phyloP scores from a whole-genome alignment of 1,139 yeast species.

The Pneumocystis wakefieldiae region DNA sequence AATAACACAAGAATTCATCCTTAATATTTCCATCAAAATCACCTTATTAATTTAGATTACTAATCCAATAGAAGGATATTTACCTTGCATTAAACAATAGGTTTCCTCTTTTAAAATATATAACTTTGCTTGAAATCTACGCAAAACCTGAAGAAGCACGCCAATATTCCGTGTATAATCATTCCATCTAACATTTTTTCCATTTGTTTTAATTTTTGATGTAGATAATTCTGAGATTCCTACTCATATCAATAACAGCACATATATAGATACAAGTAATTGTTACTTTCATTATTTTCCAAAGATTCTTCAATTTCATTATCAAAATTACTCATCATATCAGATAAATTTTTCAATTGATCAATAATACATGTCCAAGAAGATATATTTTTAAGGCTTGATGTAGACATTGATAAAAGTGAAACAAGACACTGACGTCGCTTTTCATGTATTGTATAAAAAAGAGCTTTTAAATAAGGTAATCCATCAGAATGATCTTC shows the following conservation, averaged over 20 bases:
- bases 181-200: constrained; percentile 14
- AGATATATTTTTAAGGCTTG: constrained; percentile 20
- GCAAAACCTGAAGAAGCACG: constrained; percentile 19
- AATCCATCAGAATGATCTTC: constrained; percentile 8
- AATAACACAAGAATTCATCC: constrained; percentile 16
- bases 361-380: constrained; percentile 24
- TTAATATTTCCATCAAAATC: constrained; percentile 4
- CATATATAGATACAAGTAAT: neutral
- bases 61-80: constrained; percentile 7
- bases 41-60: constrained; percentile 1
- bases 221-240: neutral
- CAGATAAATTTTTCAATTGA: constrained; percentile 20
- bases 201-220: neutral
- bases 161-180: constrained; percentile 15
- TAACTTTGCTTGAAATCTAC: constrained; percentile 26
- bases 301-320: constrained; percentile 19
- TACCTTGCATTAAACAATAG: constrained; percentile 14
- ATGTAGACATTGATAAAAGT: constrained; percentile 27
- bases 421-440: constrained; percentile 29
- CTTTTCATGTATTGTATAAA: constrained; percentile 26
- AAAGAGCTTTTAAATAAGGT: constrained; percentile 19
- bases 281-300: constrained; percentile 9
- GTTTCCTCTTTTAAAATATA: constrained; percentile 21
- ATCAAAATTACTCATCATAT: constrained; percentile 20
- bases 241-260: neutral